Evolutionary conservation across 179 eudicot species (phyloP), one percentile per base, ranked within the genome.

Genomic region (Drosera spatulata): DNA sequence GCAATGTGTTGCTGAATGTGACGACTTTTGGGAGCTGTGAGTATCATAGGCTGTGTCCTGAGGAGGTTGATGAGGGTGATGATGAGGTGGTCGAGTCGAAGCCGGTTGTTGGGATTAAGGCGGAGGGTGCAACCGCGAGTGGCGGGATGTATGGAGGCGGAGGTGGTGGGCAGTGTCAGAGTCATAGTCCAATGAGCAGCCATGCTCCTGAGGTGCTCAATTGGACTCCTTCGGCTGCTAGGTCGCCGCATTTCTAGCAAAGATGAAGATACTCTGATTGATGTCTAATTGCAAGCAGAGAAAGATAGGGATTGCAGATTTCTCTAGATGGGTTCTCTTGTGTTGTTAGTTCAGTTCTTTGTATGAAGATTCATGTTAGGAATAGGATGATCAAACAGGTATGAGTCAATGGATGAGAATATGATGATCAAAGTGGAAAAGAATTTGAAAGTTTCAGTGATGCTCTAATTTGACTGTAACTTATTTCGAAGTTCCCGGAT

Each of bases 21-120:
- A 7, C 49, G 12, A 75, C 72, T 60, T 70, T 75, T 50, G 50
- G 43, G 0, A 46, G 33, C 6, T 67, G 60, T 14, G 69, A 70
- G 50, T 63, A 39, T 43, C 75, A 66, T 53, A 46, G 53, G 61
- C 7, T 70, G 0, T 33, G 10, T 10, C 39, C 39, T 9, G 50
- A 9, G 6, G 56, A 41, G n/a, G 39, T 40, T 39, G 65, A 41
- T 40, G 56, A 52, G 49, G 49, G 15, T 2, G 47, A 40, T 10
- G 49, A 50, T 6, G 64, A 13, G 5, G 10, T 15, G 6, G 58
- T 37, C 49, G 3, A 7, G 58, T 52, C 41, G 57, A 60, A 2
- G 12, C 2, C 10, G 39, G 44, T 2, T 39, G 41, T 33, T 33
- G 9, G 53, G 0, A n/a, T 42, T 5, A 38, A 10, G 10, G 13